Evolutionary conservation across 495 filamentous ascomycete species (phyloP).

Genomic region (Aspergillus asperescens): DNA sequence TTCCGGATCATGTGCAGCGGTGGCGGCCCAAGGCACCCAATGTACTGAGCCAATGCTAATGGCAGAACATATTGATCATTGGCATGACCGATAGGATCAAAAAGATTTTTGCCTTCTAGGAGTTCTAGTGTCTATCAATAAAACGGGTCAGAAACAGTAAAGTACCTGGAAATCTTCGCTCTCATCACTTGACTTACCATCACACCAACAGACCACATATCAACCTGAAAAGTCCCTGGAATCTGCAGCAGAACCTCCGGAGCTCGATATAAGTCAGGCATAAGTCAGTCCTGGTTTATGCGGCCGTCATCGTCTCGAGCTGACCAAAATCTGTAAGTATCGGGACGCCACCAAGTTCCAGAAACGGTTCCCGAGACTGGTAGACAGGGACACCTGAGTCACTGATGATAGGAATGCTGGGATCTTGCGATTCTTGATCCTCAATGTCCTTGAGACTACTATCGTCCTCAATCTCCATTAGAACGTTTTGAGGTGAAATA

Average conservation of each 20-base stretch:
- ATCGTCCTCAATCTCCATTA: conserved; percentile 11
- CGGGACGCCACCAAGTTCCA: conserved; percentile 13
- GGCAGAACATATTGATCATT: conserved; percentile 23
- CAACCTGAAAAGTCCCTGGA: conserved; percentile 19
- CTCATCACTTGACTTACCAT: conserved; percentile 10
- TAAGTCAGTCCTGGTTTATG: conserved; percentile 17
- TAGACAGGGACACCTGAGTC: conserved; percentile 7
- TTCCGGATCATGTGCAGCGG: conserved; percentile 20
- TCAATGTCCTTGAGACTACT: conserved; percentile 11
- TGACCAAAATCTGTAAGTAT: conserved; percentile 22
- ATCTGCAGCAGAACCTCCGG: conserved; percentile 21
- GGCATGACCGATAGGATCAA: conserved; percentile 23
- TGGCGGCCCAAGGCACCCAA: conserved; percentile 19
- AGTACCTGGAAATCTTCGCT: neutral
- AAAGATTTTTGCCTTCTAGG: conserved; percentile 24
- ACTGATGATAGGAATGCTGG: conserved; percentile 11
- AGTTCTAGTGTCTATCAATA: conserved; percentile 1
- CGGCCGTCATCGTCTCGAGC: conserved; percentile 8
- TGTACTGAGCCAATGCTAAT: conserved; percentile 26
- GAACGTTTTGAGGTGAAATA: conserved; percentile 17
- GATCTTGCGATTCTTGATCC: conserved; percentile 11
- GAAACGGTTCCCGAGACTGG: conserved; percentile 6
- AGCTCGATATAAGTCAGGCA: conserved; percentile 24
- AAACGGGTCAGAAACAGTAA: neutral
- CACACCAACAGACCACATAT: conserved; percentile 22